Evolutionary conservation across 768 basidiomycete genomes (phyloP).

Genomic region (Tulasnella sp.): DNA sequence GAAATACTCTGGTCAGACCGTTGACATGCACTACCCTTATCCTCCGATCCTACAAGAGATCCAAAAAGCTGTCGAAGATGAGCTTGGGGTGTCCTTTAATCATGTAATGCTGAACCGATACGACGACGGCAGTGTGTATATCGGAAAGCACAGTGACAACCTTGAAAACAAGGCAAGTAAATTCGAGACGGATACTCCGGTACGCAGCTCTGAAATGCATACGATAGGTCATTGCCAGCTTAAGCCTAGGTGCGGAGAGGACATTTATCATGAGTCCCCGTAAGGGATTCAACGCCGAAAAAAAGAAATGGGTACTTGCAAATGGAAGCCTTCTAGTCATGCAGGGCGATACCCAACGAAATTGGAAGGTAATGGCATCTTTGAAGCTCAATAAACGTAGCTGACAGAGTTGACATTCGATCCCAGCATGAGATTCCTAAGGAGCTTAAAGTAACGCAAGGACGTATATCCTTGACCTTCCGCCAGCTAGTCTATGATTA

Average conservation of each 20-base stretch:
- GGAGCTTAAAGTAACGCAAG: constrained; percentile 31
- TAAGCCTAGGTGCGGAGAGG: constrained; percentile 35
- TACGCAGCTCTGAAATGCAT: neutral
- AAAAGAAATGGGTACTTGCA: constrained; percentile 30
- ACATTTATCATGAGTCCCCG: constrained; percentile 36
- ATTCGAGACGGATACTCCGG: neutral
- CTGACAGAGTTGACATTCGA: neutral
- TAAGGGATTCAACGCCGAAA: constrained; percentile 21
- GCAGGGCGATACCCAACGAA: constrained; percentile 38
- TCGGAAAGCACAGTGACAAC: constrained; percentile 28
- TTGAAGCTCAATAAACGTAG: too few relatives aligned
- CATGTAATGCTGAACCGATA: constrained; percentile 39
- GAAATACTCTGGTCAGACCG: constrained; percentile 34
- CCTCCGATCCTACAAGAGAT: constrained; percentile 32
- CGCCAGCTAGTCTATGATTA: constrained; percentile 30
- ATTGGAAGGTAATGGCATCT: constrained; percentile 36
- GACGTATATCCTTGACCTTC: constrained; percentile 38
- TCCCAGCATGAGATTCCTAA: constrained; percentile 34
- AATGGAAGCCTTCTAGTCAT: constrained; percentile 38
- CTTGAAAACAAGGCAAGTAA: constrained; percentile 29
- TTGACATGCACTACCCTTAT: constrained; percentile 33
- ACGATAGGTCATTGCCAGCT: constrained; percentile 35
- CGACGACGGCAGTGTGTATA: constrained; percentile 34
- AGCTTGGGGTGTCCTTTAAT: constrained; percentile 34
- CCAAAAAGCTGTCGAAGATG: constrained; percentile 29